Base-by-base conservation (phyloP, 2,329 filamentous ascomycete genomes). In the Elsinoe perseae region DNA sequence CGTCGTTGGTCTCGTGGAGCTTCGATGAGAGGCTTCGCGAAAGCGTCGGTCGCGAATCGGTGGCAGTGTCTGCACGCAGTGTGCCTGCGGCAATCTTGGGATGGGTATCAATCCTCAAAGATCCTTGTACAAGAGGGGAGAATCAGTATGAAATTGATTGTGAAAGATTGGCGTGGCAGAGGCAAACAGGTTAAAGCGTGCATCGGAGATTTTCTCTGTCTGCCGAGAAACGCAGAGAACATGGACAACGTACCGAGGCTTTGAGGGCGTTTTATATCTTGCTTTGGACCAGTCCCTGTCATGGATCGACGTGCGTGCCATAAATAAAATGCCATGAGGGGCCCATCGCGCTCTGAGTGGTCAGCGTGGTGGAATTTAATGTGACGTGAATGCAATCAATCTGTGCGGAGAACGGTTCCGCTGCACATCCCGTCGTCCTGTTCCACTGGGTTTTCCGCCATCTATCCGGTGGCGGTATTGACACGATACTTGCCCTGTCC, bases 141-240 rank as follows among this genome's bases (percentile, higher is more conserved):
- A 30, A 28, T 12, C 23, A 50, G 44, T 50, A 18, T 28, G 23
- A 30, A 8, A 23, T 50, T 50, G 44, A 50, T 50, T 28, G 23
- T 14, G 20, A 28, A 25, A 14, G 21, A n/a, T 50, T 50, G 44
- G 44, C 44, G 16, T 50, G 12, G 18, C 40, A 43, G 18, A 9
- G 7, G 18, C 9, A 50, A 50, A 32, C 18, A 28, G 23, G 28
- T 28, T 50, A 50, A 16, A 50, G 10, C 28, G 44, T 50, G 28
- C 44, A 32, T 50, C 44, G 44, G 44, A 50, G 44, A 18, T 30
- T 50, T 50, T 50, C 40, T 50, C 44, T 50, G 44, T 50, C 44
- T 50, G 44, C 44, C 44, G 44, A 50, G 44, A 30, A 28, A 20
- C 14, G 5, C 18, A 21, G 23, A 9, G 4, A 18, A 14, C 7